Percentiles rank a stretch among this genome's conserved stretches.
Conservation (phyloP, 2,329 filamentous ascomycete genomes). For the Claviceps sp. region DNA sequence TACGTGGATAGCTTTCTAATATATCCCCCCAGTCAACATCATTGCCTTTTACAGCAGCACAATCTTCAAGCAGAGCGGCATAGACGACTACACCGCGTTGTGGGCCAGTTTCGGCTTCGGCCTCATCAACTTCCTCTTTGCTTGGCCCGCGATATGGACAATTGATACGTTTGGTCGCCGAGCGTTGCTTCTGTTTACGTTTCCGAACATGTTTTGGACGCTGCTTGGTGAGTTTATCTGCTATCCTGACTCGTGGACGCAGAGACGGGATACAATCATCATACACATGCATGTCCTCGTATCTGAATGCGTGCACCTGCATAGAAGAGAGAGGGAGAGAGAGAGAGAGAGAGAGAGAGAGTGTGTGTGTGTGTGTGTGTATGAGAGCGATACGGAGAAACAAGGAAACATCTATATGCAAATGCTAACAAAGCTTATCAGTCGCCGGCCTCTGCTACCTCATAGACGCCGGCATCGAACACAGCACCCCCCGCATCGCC, state of each 20-base stretch:
- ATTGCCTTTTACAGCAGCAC: slow-evolving; percentile 13
- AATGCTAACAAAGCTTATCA: neutral
- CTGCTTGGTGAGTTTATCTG: slow-evolving; percentile 4
- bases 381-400: neutral
- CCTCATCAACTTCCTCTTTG: slow-evolving; percentile 13
- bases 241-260: neutral
- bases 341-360: too few relatives aligned
- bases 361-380: neutral
- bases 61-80: slow-evolving; percentile 23
- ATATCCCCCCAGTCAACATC: slow-evolving; percentile 29
- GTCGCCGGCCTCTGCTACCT: slow-evolving; percentile 18
- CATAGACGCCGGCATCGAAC: slow-evolving; percentile 6
- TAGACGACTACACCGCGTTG: slow-evolving; percentile 15
- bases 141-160: slow-evolving; percentile 20
- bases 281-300: neutral
- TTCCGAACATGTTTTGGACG: slow-evolving; percentile 21
- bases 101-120: slow-evolving; percentile 21
- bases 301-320: neutral
- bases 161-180: slow-evolving; percentile 15
- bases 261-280: neutral
- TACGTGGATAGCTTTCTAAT: neutral
- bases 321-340: too few relatives aligned
- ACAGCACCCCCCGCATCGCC: slow-evolving; percentile 13
- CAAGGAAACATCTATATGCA: neutral
- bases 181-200: slow-evolving; percentile 16